These are phyloP conservation scores for Moricandia arvensis DNA, from an alignment of 345 rosid species.

Conservation along the genomic window DNA sequence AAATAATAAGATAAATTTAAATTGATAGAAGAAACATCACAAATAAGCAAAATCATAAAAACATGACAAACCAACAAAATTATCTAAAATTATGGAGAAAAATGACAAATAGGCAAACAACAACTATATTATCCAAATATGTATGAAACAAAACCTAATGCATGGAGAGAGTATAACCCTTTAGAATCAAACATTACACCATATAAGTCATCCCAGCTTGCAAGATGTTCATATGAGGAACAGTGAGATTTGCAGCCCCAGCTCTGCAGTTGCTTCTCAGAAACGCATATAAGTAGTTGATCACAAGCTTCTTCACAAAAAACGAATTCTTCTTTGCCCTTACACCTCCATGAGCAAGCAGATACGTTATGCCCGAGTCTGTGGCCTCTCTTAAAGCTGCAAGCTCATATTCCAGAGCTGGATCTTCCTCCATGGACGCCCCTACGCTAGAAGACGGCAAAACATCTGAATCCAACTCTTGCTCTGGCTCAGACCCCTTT, in stretches of 20 bases:
- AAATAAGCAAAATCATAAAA: too few relatives aligned
- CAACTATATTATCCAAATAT: too few relatives aligned
- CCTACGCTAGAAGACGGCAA: conserved; percentile 56
- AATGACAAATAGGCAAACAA: too few relatives aligned
- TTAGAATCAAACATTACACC: conserved; percentile 49
- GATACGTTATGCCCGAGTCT: conserved; percentile 80
- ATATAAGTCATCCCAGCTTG: conserved; percentile 87
- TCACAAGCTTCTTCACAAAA: conserved; percentile 83
- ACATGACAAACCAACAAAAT: too few relatives aligned
- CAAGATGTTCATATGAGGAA: conserved; percentile 86
- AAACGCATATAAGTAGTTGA: conserved; percentile 89
- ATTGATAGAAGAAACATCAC: too few relatives aligned
- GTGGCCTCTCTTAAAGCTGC: conserved; percentile 78
- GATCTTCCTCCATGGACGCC: conserved; percentile 60
- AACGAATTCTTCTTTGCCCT: conserved; percentile 79
- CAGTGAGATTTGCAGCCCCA: conserved; percentile 72
- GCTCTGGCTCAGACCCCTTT: conserved; percentile 33
- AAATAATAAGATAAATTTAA: too few relatives aligned
- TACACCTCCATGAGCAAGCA: conserved; percentile 74
- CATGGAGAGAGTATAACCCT: not conserved
- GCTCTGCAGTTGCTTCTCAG: conserved; percentile 83
- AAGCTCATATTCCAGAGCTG: conserved; percentile 77
- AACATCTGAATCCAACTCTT: conserved; percentile 32
- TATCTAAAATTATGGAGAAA: too few relatives aligned
- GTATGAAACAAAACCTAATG: not conserved